Evolutionary conservation across 2,329 filamentous ascomycete genomes (phyloP), one percentile per base, ranked within the genome.

Genomic region (Gnomoniopsis sp.): DNA sequence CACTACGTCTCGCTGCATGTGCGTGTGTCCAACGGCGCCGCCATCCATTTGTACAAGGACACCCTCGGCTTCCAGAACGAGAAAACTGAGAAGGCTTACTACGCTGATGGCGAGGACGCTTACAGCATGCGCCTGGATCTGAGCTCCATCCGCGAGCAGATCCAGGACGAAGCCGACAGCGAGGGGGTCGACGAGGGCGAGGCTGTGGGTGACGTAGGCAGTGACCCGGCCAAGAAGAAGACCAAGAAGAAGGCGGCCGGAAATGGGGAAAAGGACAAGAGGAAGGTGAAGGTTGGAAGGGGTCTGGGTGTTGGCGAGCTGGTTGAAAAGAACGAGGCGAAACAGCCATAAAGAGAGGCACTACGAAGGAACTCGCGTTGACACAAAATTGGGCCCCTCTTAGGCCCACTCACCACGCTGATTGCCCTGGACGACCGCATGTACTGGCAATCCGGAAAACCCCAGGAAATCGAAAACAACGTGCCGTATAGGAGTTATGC

Each of bases 1-100:
- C 85, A 89, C 71, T 98, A 97, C 78, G 93, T 99, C 70, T 96
- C 90, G 36, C 85, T 99, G 36, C 95, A 99, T 79, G 95, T 99
- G 64, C 93, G 95, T 69, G 86, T 96, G 55, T 95, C 90, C 74
- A 99, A 99, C 80, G 84, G 85, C 62, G 95, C 95, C 7, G 95
- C 95, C 26, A 85, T 96, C 63, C 90, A 90, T 68, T 84, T 99
- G 22, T 99, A 99, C 83, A 88, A 91, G 67, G 89, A 96, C 71
- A 97, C 93, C 0, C 85, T 97, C 1, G 88, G 91, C 56, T 98
- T 97, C 81, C 84, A 87, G 71, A 89, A 90, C 65, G 91, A 95
- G 65, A 95, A 92, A 79, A 86, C 88, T 12, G 91, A 96, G 76
- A 72, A 83, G 51, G 95, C 93, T 77, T 96, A 96, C 83, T 99